Conservation (phyloP, 495 filamentous ascomycete species). For the Extremus antarcticus region DNA sequence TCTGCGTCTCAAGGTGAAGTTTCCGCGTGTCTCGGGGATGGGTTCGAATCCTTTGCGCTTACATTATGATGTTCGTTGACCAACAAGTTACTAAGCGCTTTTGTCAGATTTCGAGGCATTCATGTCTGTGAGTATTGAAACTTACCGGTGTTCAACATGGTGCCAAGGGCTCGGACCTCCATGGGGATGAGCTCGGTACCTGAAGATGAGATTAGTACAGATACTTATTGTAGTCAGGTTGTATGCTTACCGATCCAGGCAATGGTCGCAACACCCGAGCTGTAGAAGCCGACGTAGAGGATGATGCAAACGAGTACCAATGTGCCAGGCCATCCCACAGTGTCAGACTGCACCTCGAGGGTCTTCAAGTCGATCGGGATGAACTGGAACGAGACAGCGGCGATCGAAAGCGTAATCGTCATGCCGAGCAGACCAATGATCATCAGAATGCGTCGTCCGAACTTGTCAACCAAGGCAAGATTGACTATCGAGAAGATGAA, state of each 20-base stretch:
- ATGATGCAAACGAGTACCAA: conserved; percentile 11
- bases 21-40: no score
- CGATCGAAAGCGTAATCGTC: conserved; percentile 8
- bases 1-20: no score
- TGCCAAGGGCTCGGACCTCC: conserved; percentile 13
- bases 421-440: conserved; percentile 3
- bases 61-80: conserved; percentile 11
- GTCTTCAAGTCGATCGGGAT: conserved; percentile 6
- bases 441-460: conserved; percentile 7
- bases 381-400: conserved; percentile 6
- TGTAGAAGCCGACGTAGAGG: conserved; percentile 9
- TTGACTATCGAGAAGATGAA: conserved; percentile 13
- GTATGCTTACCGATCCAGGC: conserved; percentile 17
- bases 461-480: conserved; percentile 9
- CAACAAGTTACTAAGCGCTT: no score
- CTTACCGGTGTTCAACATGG: conserved; percentile 14
- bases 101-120: no score
- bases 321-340: conserved; percentile 10
- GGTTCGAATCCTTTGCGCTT: no score
- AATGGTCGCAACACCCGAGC: conserved; percentile 10
- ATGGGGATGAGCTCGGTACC: conserved; percentile 14
- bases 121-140: no score
- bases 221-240: no score
- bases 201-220: no score
- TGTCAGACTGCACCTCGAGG: conserved; percentile 2